Evolutionary conservation across 345 rosid species (phyloP).

Genomic region (Eucalyptus coolabah): DNA sequence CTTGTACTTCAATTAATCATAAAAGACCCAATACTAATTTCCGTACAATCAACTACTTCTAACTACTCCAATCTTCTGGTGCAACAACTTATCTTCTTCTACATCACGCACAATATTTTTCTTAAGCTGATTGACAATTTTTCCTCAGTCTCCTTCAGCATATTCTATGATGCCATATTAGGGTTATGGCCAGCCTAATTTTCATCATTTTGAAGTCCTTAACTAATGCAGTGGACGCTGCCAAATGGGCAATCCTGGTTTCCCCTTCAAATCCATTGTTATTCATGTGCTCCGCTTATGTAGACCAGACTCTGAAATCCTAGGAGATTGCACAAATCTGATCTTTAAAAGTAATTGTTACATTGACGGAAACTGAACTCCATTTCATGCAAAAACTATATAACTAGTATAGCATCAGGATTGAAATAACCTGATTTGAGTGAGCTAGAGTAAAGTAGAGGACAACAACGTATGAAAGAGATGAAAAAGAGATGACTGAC

Average conservation of each 20-base stretch:
- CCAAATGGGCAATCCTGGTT: background rate
- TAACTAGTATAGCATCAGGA: background rate
- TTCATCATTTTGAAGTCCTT: background rate
- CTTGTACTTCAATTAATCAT: background rate
- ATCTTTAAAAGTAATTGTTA: background rate
- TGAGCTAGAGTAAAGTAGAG: background rate
- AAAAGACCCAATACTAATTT: background rate
- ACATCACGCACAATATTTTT: background rate
- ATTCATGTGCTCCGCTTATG: background rate
- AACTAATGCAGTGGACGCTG: background rate
- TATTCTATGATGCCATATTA: background rate
- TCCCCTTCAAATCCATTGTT: background rate
- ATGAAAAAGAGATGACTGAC: background rate
- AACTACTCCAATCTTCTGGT: background rate
- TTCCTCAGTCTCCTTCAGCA: background rate
- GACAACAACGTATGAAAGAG: background rate
- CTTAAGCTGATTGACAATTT: background rate
- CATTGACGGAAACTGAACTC: background rate
- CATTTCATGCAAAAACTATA: background rate
- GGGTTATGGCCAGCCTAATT: background rate
- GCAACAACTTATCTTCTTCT: background rate
- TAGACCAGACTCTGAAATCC: background rate
- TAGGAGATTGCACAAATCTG: background rate
- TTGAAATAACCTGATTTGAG: background rate
- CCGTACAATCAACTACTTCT: background rate